phyloP scores from a whole-genome alignment of 2,329 filamentous ascomycete genomes.

The Dactylellina cionopaga region DNA sequence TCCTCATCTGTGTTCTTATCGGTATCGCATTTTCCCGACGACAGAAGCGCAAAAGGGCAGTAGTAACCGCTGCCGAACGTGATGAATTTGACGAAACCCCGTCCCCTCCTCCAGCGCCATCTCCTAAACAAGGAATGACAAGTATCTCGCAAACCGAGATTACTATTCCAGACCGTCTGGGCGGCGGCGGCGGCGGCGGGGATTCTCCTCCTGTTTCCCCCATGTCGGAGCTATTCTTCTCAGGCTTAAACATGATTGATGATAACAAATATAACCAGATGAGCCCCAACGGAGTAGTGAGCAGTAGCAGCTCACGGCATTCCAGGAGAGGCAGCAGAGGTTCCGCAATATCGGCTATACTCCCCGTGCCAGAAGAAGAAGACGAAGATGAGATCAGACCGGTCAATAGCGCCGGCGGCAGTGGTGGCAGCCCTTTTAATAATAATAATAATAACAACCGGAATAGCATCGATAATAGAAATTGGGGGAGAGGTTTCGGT shows the following conservation, averaged over 20 bases:
- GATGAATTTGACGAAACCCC: conserved; percentile 7
- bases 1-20: background rate
- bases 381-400: conserved; percentile 22
- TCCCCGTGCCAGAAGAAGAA: conserved; percentile 47
- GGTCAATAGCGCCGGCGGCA: background rate
- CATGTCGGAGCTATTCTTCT: conserved; percentile 39
- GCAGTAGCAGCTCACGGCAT: conserved; percentile 4
- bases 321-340: conserved; percentile 28
- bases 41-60: background rate
- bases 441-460: background rate
- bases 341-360: conserved; percentile 23
- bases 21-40: conserved; percentile 1
- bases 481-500: conserved; percentile 45
- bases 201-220: conserved; percentile 32
- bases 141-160: conserved; percentile 1
- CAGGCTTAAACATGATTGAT: conserved; percentile 32
- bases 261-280: conserved; percentile 1
- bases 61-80: background rate
- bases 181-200: background rate
- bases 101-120: background rate
- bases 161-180: background rate
- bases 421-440: no score
- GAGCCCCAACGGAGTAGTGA: background rate
- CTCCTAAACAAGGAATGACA: conserved; percentile 17
- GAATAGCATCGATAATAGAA: conserved; percentile 17